A percentile compares a stretch with the other conserved stretches of the same genome.
These are phyloP conservation scores for Breviolum minutum DNA, from an alignment of 73 alveolate genomes.

Conservation along the genomic window DNA sequence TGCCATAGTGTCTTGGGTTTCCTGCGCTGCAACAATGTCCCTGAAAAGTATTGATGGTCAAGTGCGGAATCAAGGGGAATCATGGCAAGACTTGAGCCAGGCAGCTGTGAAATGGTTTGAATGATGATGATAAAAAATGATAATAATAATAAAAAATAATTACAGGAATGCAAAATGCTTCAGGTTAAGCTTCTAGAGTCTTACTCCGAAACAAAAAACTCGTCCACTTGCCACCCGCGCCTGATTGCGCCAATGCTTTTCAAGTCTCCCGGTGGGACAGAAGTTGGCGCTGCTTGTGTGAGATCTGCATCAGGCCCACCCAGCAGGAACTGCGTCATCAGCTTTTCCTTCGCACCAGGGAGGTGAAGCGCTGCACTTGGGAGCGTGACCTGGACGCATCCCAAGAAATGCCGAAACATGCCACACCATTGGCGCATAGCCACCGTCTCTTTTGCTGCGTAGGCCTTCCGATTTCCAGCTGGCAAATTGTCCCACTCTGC, in stretches of 20 bases:
- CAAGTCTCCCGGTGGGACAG: neutral
- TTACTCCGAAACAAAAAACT: neutral
- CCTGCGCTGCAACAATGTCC: neutral
- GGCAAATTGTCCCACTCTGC: neutral
- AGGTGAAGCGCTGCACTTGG: neutral
- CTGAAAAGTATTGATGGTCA: too few relatives aligned
- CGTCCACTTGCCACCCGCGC: neutral
- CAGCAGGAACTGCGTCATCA: neutral
- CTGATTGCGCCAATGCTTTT: neutral
- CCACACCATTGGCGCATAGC: neutral
- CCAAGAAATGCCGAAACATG: neutral
- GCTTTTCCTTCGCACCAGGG: neutral
- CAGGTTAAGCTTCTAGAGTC: too few relatives aligned
- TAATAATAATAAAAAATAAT: too few relatives aligned
- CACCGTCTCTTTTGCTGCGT: neutral
- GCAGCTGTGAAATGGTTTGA: too few relatives aligned
- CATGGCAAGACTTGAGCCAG: too few relatives aligned
- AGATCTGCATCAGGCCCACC: neutral
- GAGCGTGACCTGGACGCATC: neutral
- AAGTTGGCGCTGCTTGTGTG: neutral
- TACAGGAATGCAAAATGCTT: too few relatives aligned
- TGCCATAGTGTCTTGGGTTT: neutral
- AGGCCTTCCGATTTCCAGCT: neutral
- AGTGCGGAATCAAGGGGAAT: too few relatives aligned
- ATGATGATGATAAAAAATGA: too few relatives aligned